Evolutionary conservation across 2,329 filamentous ascomycete species (phyloP).

Genomic region (Orbilia brochopaga): DNA sequence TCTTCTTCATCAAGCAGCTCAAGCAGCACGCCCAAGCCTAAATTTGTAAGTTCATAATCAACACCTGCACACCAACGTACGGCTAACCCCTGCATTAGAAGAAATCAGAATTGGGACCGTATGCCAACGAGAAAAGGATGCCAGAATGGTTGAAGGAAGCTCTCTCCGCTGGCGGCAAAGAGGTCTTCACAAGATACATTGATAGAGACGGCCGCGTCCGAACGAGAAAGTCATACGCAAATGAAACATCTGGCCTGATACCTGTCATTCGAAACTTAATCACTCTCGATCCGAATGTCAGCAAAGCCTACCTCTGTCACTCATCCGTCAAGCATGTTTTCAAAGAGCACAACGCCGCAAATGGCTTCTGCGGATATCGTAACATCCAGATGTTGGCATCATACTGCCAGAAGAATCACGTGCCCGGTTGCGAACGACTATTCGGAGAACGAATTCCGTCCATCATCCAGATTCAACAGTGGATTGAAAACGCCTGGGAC

Average conservation of each 20-base stretch:
- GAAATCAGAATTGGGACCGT: slow-evolving; percentile 71
- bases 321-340: slow-evolving; percentile 77
- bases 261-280: slow-evolving; percentile 69
- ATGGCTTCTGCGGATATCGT: slow-evolving; percentile 91
- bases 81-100: slow-evolving; percentile 52
- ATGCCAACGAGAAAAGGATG: slow-evolving; percentile 77
- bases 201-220: slow-evolving; percentile 37
- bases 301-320: slow-evolving; percentile 79
- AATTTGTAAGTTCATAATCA: slow-evolving; percentile 25
- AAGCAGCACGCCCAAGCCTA: slow-evolving; percentile 10
- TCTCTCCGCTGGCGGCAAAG: slow-evolving; percentile 67
- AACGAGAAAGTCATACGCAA: slow-evolving; percentile 59
- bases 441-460: slow-evolving; percentile 67
- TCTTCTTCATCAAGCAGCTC: not conserved
- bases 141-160: slow-evolving; percentile 70
- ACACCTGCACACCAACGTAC: too few species aligned
- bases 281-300: slow-evolving; percentile 68
- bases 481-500: slow-evolving; percentile 89
- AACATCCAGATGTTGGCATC: slow-evolving; percentile 93
- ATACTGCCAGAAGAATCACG: slow-evolving; percentile 70
- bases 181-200: slow-evolving; percentile 55
- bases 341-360: slow-evolving; percentile 79
- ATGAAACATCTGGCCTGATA: slow-evolving; percentile 65
- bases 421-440: slow-evolving; percentile 64
- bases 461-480: slow-evolving; percentile 81